A percentile compares a stretch with the other conserved stretches of the same genome.
Conservation (phyloP, 2,329 filamentous ascomycete genomes). For the Diaporthe capsici region DNA sequence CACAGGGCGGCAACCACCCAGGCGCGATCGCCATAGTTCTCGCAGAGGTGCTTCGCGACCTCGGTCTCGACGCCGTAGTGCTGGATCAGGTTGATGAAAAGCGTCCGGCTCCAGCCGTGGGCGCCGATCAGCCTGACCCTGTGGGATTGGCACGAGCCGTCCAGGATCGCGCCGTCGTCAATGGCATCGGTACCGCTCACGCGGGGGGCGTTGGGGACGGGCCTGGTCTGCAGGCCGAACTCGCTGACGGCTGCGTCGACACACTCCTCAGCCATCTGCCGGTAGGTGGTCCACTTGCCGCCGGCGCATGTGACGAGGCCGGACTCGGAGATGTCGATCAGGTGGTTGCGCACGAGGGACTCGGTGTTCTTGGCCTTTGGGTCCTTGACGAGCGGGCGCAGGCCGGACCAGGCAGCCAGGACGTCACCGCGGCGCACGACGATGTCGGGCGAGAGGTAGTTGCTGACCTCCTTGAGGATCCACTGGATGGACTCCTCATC, state of each 20-base stretch:
- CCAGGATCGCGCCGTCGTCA: conserved; percentile 79
- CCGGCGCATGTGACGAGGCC: conserved; percentile 86
- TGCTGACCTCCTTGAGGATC: conserved; percentile 83
- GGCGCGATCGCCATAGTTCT: conserved; percentile 91
- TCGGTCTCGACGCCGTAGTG: conserved; percentile 94
- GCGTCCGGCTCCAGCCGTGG: conserved; percentile 86
- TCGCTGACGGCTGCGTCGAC: conserved; percentile 82
- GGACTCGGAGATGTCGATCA: conserved; percentile 81
- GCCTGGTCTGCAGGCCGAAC: conserved; percentile 71
- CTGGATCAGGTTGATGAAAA: conserved; percentile 96
- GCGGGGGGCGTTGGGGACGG: conserved; percentile 69
- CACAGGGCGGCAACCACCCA: conserved; percentile 91
- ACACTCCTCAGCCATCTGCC: conserved; percentile 89
- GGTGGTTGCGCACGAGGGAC: conserved; percentile 85
- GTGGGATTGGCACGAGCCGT: conserved; percentile 82
- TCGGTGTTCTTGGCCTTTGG: conserved; percentile 86
- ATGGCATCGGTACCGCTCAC: conserved; percentile 77
- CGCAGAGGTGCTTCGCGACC: conserved; percentile 88
- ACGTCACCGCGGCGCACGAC: conserved; percentile 82
- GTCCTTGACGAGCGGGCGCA: conserved; percentile 84
- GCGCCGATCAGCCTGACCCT: conserved; percentile 80
- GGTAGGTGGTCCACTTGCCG: conserved; percentile 91
- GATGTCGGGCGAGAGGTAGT: conserved; percentile 82
- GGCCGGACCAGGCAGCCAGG: conserved; percentile 83
- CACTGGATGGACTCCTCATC: conserved; percentile 85